Conservation (phyloP, 441 rosid species). For the Daphne laureola region DNA sequence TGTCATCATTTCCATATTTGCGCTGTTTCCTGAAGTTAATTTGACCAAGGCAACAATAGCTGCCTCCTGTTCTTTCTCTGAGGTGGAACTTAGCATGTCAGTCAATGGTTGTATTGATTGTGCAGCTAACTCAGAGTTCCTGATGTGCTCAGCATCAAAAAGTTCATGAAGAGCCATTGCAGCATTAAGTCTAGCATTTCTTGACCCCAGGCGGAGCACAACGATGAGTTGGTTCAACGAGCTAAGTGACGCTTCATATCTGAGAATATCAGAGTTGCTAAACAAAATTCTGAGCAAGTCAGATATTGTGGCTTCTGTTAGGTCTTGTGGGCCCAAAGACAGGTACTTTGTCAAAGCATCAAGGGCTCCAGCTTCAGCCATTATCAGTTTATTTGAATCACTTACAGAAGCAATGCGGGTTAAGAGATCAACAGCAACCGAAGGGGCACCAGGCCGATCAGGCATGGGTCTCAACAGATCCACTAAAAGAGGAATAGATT, state of each 20-base stretch:
- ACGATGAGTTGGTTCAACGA: slow-evolving; percentile 75
- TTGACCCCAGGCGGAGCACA: slow-evolving; percentile 58
- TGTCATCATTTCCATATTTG: slow-evolving; percentile 35
- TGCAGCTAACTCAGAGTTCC: slow-evolving; percentile 65
- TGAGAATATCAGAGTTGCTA: slow-evolving; percentile 47
- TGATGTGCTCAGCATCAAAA: slow-evolving; percentile 59
- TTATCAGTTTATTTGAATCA: slow-evolving; percentile 57
- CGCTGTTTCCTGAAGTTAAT: slow-evolving; percentile 49
- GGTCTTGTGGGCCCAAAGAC: slow-evolving; percentile 76
- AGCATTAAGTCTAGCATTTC: slow-evolving; percentile 63
- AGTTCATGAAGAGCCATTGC: slow-evolving; percentile 76
- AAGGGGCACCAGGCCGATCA: slow-evolving; percentile 74
- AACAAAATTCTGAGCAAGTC: slow-evolving; percentile 66
- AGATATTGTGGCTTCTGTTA: slow-evolving; percentile 55
- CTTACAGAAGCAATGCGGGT: slow-evolving; percentile 59
- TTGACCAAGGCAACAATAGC: slow-evolving; percentile 67
- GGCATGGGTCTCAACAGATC: slow-evolving; percentile 90
- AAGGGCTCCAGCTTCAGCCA: slow-evolving; percentile 84
- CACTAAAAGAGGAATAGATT: slow-evolving; percentile 81
- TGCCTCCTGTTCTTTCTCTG: slow-evolving; percentile 65
- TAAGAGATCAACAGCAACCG: slow-evolving; percentile 57
- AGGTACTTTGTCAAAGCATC: slow-evolving; percentile 74
- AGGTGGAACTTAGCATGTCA: slow-evolving; percentile 66
- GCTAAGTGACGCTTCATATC: slow-evolving; percentile 52
- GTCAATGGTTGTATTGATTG: slow-evolving; percentile 69